A percentile compares a stretch with the other conserved stretches of the same genome.
Conservation (phyloP, 1,139 yeast genomes). For the Candida labiduridarum region DNA sequence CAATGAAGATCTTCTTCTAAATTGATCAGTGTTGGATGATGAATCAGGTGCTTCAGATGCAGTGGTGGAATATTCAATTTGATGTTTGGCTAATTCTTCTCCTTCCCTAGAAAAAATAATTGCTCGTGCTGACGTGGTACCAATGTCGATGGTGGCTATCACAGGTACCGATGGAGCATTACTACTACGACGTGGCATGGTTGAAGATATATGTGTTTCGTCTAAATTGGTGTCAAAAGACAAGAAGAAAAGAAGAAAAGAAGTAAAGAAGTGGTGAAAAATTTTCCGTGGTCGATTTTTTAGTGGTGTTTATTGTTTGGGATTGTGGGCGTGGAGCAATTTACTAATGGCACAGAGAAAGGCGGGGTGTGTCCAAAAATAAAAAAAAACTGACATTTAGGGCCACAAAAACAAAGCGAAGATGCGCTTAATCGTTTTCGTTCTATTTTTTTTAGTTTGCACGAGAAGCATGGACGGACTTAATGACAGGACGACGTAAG, state of each 20-base stretch:
- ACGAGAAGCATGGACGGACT: no score
- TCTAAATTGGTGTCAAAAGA: neutral
- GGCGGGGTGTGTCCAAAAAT: neutral
- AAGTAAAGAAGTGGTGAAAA: neutral
- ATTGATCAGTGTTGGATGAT: conserved; percentile 49
- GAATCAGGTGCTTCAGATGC: conserved; percentile 57
- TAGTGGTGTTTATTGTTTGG: neutral
- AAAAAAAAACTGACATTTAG: neutral
- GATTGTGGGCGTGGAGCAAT: neutral
- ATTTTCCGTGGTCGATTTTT: neutral
- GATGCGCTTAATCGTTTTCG: no score
- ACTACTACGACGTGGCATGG: conserved; percentile 45
- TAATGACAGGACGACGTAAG: no score
- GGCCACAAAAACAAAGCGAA: neutral
- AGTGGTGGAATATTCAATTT: conserved; percentile 83
- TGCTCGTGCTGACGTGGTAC: conserved; percentile 93
- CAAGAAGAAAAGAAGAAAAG: neutral
- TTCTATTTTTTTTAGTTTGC: no score
- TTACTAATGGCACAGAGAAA: neutral
- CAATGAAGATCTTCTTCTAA: conserved; percentile 52
- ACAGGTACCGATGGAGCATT: conserved; percentile 50
- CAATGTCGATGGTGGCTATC: conserved; percentile 82
- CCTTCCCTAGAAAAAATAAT: conserved; percentile 77
- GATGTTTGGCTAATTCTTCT: conserved; percentile 80
- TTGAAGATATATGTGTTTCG: neutral